These are phyloP conservation scores for Cyclocybe cylindracea DNA, from an alignment of 768 basidiomycete species.

Conservation along the genomic window DNA sequence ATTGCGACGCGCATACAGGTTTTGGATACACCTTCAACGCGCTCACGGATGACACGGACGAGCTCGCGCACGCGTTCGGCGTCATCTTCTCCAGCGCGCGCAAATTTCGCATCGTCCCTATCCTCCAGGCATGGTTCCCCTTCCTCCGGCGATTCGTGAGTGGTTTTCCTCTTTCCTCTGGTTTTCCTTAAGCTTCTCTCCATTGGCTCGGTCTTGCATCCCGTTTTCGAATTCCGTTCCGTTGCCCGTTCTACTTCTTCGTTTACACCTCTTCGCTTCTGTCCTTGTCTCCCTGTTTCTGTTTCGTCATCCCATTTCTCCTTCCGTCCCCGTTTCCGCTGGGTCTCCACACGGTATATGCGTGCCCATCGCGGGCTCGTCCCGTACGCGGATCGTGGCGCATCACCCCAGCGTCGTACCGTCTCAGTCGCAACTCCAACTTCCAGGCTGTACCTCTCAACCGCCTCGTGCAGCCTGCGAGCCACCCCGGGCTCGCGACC, in stretches of 20 bases:
- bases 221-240: slow-evolving; percentile 2
- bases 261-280: no score
- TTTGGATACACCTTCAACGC: slow-evolving; percentile 30
- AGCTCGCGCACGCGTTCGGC: slow-evolving; percentile 56
- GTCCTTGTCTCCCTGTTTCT: no score
- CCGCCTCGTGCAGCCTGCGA: no score
- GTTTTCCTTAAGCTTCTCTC: no score
- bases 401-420: no score
- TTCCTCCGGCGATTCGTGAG: slow-evolving; percentile 54
- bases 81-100: slow-evolving; percentile 55
- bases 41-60: slow-evolving; percentile 39
- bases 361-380: not conserved
- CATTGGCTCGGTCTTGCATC: no score
- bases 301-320: not conserved
- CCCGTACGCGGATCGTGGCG: no score
- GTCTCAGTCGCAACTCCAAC: no score
- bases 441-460: no score
- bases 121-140: slow-evolving; percentile 61
- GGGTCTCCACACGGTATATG: not conserved
- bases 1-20: slow-evolving; percentile 9
- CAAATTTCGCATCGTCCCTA: slow-evolving; percentile 51
- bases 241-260: not conserved
- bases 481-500: no score
- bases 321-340: no score
- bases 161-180: no score